phyloP scores from a whole-genome alignment of 2,329 filamentous ascomycete species.

The Dissoconium aciculare region DNA sequence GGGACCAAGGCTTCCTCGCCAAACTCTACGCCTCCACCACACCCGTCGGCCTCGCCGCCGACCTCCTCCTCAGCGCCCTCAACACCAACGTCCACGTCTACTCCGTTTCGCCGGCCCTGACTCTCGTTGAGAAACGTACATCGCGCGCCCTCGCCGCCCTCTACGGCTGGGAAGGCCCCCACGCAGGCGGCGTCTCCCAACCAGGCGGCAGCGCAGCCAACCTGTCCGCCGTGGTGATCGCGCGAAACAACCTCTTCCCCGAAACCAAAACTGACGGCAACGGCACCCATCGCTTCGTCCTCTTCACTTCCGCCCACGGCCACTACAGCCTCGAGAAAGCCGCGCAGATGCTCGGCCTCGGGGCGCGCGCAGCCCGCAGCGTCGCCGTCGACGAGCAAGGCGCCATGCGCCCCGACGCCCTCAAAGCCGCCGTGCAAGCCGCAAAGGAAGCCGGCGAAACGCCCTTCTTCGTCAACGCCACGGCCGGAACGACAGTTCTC shows the following conservation, averaged over 20 bases:
- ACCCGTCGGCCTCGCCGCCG: constrained; percentile 69
- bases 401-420: constrained; percentile 51
- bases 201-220: constrained; percentile 79
- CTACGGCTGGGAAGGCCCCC: constrained; percentile 59
- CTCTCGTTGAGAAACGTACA: constrained; percentile 75
- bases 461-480: constrained; percentile 90
- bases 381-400: constrained; percentile 62
- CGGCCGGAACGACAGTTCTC: constrained; percentile 83
- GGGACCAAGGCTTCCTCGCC: constrained; percentile 91
- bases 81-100: constrained; percentile 96
- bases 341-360: constrained; percentile 78
- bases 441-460: constrained; percentile 55
- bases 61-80: constrained; percentile 67
- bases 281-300: constrained; percentile 48
- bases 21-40: constrained; percentile 90
- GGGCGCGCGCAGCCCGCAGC: constrained; percentile 53
- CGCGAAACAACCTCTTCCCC: constrained; percentile 73
- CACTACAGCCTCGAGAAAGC: constrained; percentile 95
- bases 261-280: constrained; percentile 62
- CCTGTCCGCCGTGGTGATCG: constrained; percentile 68
- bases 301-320: constrained; percentile 80
- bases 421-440: constrained; percentile 47
- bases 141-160: constrained; percentile 55
- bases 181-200: constrained; percentile 55
- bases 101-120: constrained; percentile 79